Conservation (phyloP, 2,329 filamentous ascomycete genomes). For the Xylariaceae sp. region DNA sequence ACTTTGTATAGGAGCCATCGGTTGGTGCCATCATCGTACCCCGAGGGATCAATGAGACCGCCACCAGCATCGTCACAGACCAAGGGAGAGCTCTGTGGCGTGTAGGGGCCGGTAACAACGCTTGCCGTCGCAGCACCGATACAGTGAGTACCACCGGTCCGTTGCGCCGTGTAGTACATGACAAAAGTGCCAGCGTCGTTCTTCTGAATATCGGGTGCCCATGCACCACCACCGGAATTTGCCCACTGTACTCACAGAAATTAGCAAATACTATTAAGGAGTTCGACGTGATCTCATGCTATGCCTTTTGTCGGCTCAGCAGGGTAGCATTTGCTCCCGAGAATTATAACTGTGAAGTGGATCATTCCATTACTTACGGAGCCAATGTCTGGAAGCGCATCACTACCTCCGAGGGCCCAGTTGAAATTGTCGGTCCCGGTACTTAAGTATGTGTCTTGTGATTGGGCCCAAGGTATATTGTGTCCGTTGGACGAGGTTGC, state of each 20-base stretch:
- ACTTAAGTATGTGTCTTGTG: conserved; percentile 18
- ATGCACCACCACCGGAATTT: conserved; percentile 22
- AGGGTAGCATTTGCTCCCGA: too few species aligned
- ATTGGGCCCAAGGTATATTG: conserved; percentile 26
- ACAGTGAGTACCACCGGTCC: conserved; percentile 27
- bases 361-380: too few species aligned
- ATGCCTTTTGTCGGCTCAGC: too few species aligned
- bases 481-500: conserved; percentile 28
- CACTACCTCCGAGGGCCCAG: conserved; percentile 26
- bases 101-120: conserved; percentile 27
- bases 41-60: conserved; percentile 30
- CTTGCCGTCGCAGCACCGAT: conserved; percentile 29
- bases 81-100: conserved; percentile 20
- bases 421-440: background rate
- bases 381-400: conserved; percentile 27
- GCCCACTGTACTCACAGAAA: too few species aligned
- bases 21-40: conserved; percentile 29
- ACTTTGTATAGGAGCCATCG: conserved; percentile 33
- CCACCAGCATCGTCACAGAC: conserved; percentile 28
- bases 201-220: conserved; percentile 32
- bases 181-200: conserved; percentile 29
- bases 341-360: too few species aligned
- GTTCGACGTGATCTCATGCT: too few species aligned
- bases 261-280: too few species aligned
- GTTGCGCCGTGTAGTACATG: conserved; percentile 31